These are phyloP conservation scores for Prunus campanulata DNA, from an alignment of 306 rosid species.

Conservation along the genomic window DNA sequence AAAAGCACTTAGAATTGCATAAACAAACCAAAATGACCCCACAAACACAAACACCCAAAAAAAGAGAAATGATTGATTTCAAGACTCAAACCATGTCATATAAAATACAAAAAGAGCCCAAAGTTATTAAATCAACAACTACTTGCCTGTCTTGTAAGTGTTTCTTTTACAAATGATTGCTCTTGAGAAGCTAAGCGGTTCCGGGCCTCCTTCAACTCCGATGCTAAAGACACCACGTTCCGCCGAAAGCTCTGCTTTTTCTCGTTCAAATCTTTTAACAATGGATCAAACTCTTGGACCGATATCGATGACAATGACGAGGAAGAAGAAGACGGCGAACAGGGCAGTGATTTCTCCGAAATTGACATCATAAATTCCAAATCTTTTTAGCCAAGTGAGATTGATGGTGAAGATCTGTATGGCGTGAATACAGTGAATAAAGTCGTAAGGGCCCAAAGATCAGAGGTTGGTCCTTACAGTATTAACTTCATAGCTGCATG, in stretches of 20 bases:
- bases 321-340: conserved; percentile 21
- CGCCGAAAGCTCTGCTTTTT: conserved; percentile 84
- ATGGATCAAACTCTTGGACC: conserved; percentile 62
- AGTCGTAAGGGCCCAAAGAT: conserved; percentile 30
- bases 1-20: not conserved
- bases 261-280: conserved; percentile 80
- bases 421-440: conserved; percentile 20
- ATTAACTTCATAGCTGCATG: conserved; percentile 39
- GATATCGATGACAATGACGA: conserved; percentile 21
- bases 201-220: conserved; percentile 85
- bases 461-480: conserved; percentile 21
- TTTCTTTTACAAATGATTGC: conserved; percentile 65
- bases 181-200: conserved; percentile 78
- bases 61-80: conserved; percentile 28
- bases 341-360: conserved; percentile 39
- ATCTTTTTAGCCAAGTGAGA: conserved; percentile 3
- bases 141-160: conserved; percentile 74
- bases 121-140: conserved; percentile 21
- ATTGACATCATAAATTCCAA: conserved; percentile 49
- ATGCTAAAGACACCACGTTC: conserved; percentile 83
- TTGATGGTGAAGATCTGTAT: conserved; percentile 6
- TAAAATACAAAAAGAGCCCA: conserved; percentile 23
- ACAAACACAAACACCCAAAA: conserved; percentile 33
- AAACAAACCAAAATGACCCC: conserved; percentile 39
- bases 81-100: conserved; percentile 25